Evolutionary conservation across 805 yeast species (phyloP), one percentile per base, ranked within the genome.

Genomic region (Lipomyces japonicus): DNA sequence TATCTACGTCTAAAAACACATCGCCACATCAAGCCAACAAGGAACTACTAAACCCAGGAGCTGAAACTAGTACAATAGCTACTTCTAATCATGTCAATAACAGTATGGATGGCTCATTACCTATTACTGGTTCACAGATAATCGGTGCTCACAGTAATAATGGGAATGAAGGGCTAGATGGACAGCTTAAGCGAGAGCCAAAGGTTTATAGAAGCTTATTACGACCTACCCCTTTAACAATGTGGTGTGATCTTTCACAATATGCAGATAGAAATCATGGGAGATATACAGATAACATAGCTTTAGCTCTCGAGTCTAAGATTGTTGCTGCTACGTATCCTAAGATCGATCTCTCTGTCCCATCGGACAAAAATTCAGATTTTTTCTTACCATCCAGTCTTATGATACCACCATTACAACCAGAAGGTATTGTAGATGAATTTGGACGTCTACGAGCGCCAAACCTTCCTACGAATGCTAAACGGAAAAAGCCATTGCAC

Each of bases 261-360:
- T 81, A 84, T 48, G 85, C 95, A 0, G 97, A 91, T 53, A 80
- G 88, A 34, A 77, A 84, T 4, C 63, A 68, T 23, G 73, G 73
- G 31, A 71, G 85, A 50, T 85, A 88, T 65, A 82, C 87, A 31
- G 97, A 91, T 67, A 75, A 77, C 22, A 73, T 87, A 46, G 84
- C 95, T 2, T 72, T 87, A 25, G 82, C 81, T 46, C 80, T 91
- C 78, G 97, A 93, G 68, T 75, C 91, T n/a, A 96, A 90, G 67
- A 79, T 90, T 23, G 70, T 91, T 44, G 78, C 86, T 0, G 71
- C 88, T 42, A 85, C 95, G 2, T 78, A 84, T 53, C 76, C 97
- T 53, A 84, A 87, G 53, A 66, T 91, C 26, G 83, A 87, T 60
- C 69, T 91, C 48, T 75, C 82, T 12, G 88, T 86, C 1, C 85